Base-by-base conservation (phyloP, 1,284 basidiomycete species). In the Puccinia novopanici region DNA sequence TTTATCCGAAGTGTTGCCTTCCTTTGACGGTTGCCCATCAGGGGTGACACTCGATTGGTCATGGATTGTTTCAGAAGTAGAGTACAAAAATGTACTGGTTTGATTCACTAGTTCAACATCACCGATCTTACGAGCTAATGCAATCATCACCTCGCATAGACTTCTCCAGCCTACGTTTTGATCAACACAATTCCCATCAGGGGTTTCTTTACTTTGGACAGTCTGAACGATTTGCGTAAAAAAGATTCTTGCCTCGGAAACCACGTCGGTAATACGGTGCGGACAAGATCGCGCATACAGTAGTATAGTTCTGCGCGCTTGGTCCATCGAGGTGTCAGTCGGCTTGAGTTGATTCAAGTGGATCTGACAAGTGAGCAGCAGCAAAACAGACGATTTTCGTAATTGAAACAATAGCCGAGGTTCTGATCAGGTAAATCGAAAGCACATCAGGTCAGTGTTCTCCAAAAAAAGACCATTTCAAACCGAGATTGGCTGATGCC, bases 101-200 rank as follows among this genome's bases (percentile, higher is more conserved):
- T 59, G 55, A 59, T 74, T 61, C 42, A 74, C 72, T 34, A 72
- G 40, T 59, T 79, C 77, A 68, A 72, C 40, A 63, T 79, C 68
- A 40, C 55, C 77, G 42, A 59, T 68, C 68, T 79, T 79, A 48
- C 77, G 77, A 50, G 77, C 77, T 61, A 79, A 59, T 34, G 54
- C 67, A 30, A 70, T 70, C 30, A 79, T 40, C 52, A 48, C 77
- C 42, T 79, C 65, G 42, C 77, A 79, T 48, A 79, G 68, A 70
- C 68, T 68, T 72, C 40, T 70, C 77, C 68, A 72, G 55, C 77
- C 77, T 61, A 68, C 45, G 45, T 59, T 70, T 74, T 57, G 52
- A 52, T 34, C 42, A 22, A 57, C 27, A 74, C 22, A 74, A 63
- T 48, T 40, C 37, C 40, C 54, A 59, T 72, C 65, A 34, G 37